Conservation (phyloP, 108 stramenopile species). For the Schizochytrium sp. region DNA sequence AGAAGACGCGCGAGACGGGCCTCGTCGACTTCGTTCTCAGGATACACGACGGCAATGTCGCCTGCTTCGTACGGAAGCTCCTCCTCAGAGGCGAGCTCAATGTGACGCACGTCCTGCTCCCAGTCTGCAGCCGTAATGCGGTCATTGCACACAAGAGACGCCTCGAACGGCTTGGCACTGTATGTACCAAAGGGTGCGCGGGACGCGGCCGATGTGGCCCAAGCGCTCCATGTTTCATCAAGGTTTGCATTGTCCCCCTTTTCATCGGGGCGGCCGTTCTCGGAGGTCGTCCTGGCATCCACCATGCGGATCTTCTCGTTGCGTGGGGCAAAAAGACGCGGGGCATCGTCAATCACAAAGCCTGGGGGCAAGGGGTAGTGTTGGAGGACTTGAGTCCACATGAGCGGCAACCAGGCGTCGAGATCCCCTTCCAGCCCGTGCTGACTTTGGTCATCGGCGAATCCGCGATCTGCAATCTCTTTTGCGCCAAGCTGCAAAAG, state of each 20-base stretch:
- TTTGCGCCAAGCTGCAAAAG: slow-evolving; percentile 22
- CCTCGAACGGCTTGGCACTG: neutral
- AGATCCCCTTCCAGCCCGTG: slow-evolving; percentile 21
- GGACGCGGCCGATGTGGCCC: neutral
- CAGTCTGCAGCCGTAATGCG: neutral
- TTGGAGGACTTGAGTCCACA: neutral
- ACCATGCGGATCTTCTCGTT: neutral
- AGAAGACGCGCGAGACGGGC: neutral
- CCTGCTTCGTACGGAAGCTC: neutral
- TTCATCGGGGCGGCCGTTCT: too few species aligned
- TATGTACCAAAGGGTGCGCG: neutral
- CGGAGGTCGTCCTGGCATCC: neutral
- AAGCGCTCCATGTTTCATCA: neutral
- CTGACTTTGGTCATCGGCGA: slow-evolving; percentile 22
- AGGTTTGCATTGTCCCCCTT: too few species aligned
- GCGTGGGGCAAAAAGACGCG: neutral
- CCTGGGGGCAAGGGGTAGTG: neutral
- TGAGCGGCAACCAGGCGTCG: neutral
- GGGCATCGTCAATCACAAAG: neutral
- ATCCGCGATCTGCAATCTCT: neutral
- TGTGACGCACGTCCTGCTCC: neutral
- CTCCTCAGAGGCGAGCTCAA: neutral
- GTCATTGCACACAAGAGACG: neutral
- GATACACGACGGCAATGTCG: neutral
- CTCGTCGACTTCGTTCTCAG: neutral